phyloP scores from a whole-genome alignment of 495 filamentous ascomycete genomes.

The Aspergillus bridgeri region DNA sequence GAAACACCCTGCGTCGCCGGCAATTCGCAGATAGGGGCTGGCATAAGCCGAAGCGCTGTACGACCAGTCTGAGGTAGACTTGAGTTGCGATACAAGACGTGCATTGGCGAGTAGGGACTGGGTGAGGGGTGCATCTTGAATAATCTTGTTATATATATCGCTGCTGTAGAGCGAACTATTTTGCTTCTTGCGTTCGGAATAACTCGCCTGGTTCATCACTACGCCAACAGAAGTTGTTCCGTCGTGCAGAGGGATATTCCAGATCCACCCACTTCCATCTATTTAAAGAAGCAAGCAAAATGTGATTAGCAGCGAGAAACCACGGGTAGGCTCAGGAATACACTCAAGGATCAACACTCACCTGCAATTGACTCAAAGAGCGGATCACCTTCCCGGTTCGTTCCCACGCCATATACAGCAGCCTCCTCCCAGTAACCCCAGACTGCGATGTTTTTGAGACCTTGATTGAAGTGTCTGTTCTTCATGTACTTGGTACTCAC shows the following conservation, averaged over 20 bases:
- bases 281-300: background rate
- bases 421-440: constrained; percentile 38
- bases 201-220: constrained; percentile 30
- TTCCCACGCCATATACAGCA: constrained; percentile 19
- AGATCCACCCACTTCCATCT: constrained; percentile 33
- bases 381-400: constrained; percentile 19
- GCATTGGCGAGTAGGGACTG: constrained; percentile 25
- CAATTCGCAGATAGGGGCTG: constrained; percentile 29
- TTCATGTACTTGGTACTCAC: constrained; percentile 35
- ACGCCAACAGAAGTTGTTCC: constrained; percentile 34
- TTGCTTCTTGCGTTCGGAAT: constrained; percentile 23
- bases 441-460: constrained; percentile 35
- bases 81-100: constrained; percentile 31
- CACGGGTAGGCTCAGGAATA: background rate
- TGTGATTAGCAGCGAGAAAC: background rate
- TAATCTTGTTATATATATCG: constrained; percentile 39
- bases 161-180: constrained; percentile 13
- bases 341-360: background rate
- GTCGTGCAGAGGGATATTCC: constrained; percentile 29
- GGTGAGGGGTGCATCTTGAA: constrained; percentile 28
- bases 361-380: constrained; percentile 35
- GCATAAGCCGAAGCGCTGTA: constrained; percentile 42
- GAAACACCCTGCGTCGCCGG: constrained; percentile 42
- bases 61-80: constrained; percentile 41
- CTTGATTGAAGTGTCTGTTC: constrained; percentile 34